Evolutionary conservation across 2,329 filamentous ascomycete species (phyloP).

Genomic region (Pseudocercospora cruenta): DNA sequence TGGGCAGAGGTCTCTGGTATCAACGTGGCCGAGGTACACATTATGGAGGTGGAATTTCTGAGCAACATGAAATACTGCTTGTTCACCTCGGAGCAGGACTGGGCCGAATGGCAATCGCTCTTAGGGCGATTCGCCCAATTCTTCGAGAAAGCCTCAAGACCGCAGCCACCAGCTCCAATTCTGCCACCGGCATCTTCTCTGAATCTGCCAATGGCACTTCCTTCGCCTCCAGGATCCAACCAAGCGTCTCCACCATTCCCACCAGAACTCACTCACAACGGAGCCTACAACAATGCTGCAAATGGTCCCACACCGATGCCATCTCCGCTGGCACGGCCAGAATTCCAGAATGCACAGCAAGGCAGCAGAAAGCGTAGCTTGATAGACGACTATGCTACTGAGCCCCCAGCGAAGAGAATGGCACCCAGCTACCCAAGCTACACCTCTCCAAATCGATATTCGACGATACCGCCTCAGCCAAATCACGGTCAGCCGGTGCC

Average conservation of each 20-base stretch:
- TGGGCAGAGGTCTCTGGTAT: slow-evolving; percentile 98
- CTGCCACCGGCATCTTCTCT: slow-evolving; percentile 55
- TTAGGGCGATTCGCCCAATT: slow-evolving; percentile 81
- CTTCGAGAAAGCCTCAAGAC: slow-evolving; percentile 68
- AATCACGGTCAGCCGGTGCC: slow-evolving; percentile 37
- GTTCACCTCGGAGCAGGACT: slow-evolving; percentile 81
- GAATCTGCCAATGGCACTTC: slow-evolving; percentile 50
- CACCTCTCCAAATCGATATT: slow-evolving; percentile 35
- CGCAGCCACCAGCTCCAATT: slow-evolving; percentile 44
- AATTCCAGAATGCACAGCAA: slow-evolving; percentile 39
- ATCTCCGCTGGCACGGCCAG: slow-evolving; percentile 44
- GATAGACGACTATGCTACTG: slow-evolving; percentile 55
- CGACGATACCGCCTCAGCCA: slow-evolving; percentile 42
- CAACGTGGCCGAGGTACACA: slow-evolving; percentile 89
- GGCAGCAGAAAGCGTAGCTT: slow-evolving; percentile 60
- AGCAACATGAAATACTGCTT: slow-evolving; percentile 98
- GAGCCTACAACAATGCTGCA: slow-evolving; percentile 44
- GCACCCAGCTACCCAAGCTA: slow-evolving; percentile 31
- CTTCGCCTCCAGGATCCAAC: slow-evolving; percentile 56
- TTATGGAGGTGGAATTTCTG: slow-evolving; percentile 99
- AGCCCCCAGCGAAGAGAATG: slow-evolving; percentile 60
- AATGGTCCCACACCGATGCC: slow-evolving; percentile 48
- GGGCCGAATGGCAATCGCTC: slow-evolving; percentile 84
- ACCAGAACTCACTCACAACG: slow-evolving; percentile 39
- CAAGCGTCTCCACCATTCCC: slow-evolving; percentile 55